Evolutionary conservation across 768 basidiomycete genomes (phyloP).

Genomic region (Mycena chlorophos): DNA sequence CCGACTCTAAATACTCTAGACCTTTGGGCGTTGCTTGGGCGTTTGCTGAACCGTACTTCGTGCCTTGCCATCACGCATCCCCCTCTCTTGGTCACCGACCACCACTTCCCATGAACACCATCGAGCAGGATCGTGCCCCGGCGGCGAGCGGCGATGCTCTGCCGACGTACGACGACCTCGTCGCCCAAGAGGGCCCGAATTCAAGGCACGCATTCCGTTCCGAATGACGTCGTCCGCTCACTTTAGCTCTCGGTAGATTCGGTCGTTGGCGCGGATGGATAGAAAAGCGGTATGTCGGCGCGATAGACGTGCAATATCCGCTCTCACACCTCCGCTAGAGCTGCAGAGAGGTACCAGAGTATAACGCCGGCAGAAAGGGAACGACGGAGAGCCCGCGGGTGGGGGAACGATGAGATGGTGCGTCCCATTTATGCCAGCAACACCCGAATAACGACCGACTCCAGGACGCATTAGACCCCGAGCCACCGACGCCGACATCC

Average conservation of each 20-base stretch:
- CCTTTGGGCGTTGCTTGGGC: too few relatives aligned
- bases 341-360: constrained; percentile 79
- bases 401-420: constrained; percentile 54
- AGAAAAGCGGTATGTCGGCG: constrained; percentile 67
- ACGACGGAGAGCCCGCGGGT: constrained; percentile 65
- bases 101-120: constrained; percentile 18
- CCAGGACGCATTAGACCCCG: constrained; percentile 23
- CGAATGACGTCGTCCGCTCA: constrained; percentile 11
- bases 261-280: constrained; percentile 88
- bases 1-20: too few relatives aligned
- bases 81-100: background rate
- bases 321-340: constrained; percentile 43
- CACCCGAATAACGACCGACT: background rate
- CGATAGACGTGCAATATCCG: background rate
- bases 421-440: constrained; percentile 1
- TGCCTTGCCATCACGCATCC: background rate
- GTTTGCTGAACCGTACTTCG: background rate
- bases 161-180: constrained; percentile 82
- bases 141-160: constrained; percentile 51
- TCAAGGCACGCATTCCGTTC: constrained; percentile 54
- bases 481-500: constrained; percentile 24
- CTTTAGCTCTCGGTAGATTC: constrained; percentile 49
- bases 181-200: constrained; percentile 74
- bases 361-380: constrained; percentile 57
- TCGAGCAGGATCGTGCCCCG: constrained; percentile 46